Base-by-base conservation (phyloP, 192 early-diverging fungal species). In the Entomortierella beljakovae region DNA sequence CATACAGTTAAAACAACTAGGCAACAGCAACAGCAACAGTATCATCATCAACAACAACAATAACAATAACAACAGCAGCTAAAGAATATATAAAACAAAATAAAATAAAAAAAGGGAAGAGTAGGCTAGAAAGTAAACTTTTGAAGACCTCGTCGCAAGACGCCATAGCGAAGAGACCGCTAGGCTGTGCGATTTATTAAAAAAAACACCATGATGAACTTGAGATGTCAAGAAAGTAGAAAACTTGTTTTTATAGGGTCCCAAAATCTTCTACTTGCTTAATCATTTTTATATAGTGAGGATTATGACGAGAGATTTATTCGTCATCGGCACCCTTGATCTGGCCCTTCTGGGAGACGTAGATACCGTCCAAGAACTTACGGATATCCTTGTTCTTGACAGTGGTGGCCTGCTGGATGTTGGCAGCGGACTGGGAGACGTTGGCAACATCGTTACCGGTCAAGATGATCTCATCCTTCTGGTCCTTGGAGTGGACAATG, bases 321-420 rank as follows among this genome's bases (percentile, higher is more conserved):
- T 90, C 91, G 81, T 90, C 85, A 73, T 86, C 90, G 57, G 75
- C 67, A 77, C 74, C 74, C 75, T 79, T 79, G 82, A 93, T 62
- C 68, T 68, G 83, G 35, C 82, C 86, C 91, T 92, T 94, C 85
- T 93, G 90, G 69, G 94, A 96, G 62, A 97, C 92, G 91, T 96
- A 97, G 91, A 97, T 91, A 94, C 95, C 95, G 86, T 97, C 95
- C 82, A 97, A 88, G 92, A 97, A 96, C 91, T 99, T 99, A 90
- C 97, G 95, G 91, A 99, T 99, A 97, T 99, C 97, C 94, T 99
- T 99, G 91, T 97, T 97, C 86, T 92, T 94, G 84, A 96, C 96
- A 53, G 88, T 85, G 76, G 89, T 92, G 73, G 94, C 90, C 86
- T 98, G 96, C 86, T 98, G 95, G 86, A 99, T 99, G 76, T 89